Conservation (phyloP, 2,329 filamentous ascomycete genomes). For the Cercospora brassicicola region DNA sequence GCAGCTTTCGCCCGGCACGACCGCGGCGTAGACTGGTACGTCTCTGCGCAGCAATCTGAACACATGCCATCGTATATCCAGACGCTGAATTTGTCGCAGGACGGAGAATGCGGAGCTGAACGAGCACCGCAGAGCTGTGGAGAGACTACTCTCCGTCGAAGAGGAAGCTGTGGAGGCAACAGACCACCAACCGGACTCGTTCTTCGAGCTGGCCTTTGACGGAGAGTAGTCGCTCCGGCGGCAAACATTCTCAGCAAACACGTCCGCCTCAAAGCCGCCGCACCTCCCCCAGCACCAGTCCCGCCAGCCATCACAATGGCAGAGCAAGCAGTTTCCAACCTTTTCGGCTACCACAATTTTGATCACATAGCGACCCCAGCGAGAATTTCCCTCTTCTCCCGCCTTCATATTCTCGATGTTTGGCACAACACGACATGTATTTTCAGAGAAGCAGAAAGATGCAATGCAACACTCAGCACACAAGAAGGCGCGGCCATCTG, state of each 20-base stretch:
- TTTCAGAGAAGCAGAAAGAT: constrained; percentile 4
- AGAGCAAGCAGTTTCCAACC: constrained; percentile 3
- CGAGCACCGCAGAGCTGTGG: neutral
- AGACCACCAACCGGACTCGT: neutral
- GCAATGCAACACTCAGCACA: neutral
- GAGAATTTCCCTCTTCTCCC: neutral
- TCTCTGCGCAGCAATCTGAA: neutral
- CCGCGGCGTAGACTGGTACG: neutral
- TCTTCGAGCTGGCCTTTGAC: neutral
- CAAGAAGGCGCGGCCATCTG: neutral
- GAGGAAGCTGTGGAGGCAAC: neutral
- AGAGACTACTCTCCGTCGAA: neutral
- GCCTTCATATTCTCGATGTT: constrained; percentile 3
- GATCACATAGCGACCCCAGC: constrained; percentile 6
- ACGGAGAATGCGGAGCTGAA: neutral
- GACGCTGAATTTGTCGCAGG: neutral
- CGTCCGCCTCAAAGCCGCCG: neutral
- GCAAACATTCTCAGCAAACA: constrained; percentile 11
- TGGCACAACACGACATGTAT: constrained; percentile 10
- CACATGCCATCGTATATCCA: neutral
- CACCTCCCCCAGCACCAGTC: neutral
- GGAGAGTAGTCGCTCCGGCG: neutral
- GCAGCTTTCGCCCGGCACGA: neutral
- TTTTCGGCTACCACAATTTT: constrained; percentile 6
- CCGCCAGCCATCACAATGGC: neutral